Conservation (phyloP, 1,284 basidiomycete genomes). For the Leccinum glutinopallens region DNA sequence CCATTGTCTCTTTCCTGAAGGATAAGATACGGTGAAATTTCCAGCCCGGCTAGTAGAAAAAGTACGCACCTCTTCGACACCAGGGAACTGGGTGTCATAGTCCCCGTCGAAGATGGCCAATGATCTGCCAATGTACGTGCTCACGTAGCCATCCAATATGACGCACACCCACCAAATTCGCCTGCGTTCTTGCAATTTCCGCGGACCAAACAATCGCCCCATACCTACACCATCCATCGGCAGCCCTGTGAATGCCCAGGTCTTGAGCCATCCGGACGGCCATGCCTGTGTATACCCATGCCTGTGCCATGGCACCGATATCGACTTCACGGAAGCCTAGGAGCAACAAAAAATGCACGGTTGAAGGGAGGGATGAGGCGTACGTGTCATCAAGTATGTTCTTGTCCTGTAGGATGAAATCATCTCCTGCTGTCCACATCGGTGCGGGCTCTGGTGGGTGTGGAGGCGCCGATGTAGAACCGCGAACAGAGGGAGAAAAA, state of each 20-base stretch:
- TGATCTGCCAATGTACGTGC: slow-evolving; percentile 79
- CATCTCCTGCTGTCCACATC: slow-evolving; percentile 86
- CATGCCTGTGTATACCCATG: slow-evolving; percentile 83
- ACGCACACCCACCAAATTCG: slow-evolving; percentile 84
- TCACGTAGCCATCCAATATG: slow-evolving; percentile 80
- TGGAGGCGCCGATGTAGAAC: slow-evolving; percentile 37
- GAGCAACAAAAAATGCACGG: slow-evolving; percentile 76
- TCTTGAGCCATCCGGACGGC: slow-evolving; percentile 86
- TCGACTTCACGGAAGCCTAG: slow-evolving; percentile 84
- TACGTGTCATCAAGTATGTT: slow-evolving; percentile 67
- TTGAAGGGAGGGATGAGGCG: slow-evolving; percentile 63
- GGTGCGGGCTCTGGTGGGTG: slow-evolving; percentile 50
- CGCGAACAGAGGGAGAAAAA: slow-evolving; percentile 41
- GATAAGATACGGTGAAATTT: slow-evolving; percentile 9
- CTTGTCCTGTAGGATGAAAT: slow-evolving; percentile 72
- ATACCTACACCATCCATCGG: slow-evolving; percentile 70
- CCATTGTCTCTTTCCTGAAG: slow-evolving; percentile 57
- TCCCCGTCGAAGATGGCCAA: slow-evolving; percentile 79
- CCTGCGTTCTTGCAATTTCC: slow-evolving; percentile 73
- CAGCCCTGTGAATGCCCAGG: slow-evolving; percentile 80
- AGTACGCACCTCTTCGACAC: slow-evolving; percentile 57
- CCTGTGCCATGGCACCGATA: slow-evolving; percentile 84
- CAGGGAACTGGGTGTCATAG: slow-evolving; percentile 76
- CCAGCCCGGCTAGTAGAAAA: background rate
- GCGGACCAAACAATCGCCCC: slow-evolving; percentile 59